Conservation (phyloP, 306 rosid species). For the Calophaca sinica region DNA sequence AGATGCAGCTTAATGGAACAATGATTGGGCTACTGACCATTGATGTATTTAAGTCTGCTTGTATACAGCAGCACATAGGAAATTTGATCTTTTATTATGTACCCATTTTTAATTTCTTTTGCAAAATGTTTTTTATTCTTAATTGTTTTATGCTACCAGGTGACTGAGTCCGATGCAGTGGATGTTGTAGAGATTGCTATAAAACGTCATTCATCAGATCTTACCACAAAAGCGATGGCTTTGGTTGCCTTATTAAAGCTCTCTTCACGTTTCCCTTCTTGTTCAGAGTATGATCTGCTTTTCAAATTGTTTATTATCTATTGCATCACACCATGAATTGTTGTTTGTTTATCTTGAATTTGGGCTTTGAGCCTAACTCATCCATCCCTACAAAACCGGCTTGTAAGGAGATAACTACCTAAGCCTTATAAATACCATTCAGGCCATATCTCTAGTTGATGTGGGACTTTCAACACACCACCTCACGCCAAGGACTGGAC, state of each 20-base stretch:
- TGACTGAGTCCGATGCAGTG: constrained; percentile 88
- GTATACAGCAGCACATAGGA: constrained; percentile 16
- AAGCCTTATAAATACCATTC: no score
- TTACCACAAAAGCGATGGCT: constrained; percentile 90
- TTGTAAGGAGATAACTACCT: no score
- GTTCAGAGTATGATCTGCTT: constrained; percentile 77
- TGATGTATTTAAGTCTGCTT: constrained; percentile 35
- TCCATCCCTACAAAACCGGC: no score
- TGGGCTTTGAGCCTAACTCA: no score
- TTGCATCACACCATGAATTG: constrained; percentile 35
- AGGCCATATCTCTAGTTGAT: no score
- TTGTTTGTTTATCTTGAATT: no score
- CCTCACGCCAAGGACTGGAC: no score
- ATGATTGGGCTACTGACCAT: constrained; percentile 30
- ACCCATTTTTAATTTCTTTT: neutral
- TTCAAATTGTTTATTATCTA: constrained; percentile 32
- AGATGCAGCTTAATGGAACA: constrained; percentile 29
- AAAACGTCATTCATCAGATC: constrained; percentile 75
- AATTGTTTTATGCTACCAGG: constrained; percentile 59
- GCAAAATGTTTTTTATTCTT: constrained; percentile 9
- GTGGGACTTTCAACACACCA: no score
- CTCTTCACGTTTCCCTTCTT: constrained; percentile 95
- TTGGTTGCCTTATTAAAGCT: constrained; percentile 89
- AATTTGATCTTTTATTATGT: constrained; percentile 5
- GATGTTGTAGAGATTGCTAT: constrained; percentile 76